Conservation (phyloP, 2,329 filamentous ascomycete species). For the Ceratocystis harringtonii region DNA sequence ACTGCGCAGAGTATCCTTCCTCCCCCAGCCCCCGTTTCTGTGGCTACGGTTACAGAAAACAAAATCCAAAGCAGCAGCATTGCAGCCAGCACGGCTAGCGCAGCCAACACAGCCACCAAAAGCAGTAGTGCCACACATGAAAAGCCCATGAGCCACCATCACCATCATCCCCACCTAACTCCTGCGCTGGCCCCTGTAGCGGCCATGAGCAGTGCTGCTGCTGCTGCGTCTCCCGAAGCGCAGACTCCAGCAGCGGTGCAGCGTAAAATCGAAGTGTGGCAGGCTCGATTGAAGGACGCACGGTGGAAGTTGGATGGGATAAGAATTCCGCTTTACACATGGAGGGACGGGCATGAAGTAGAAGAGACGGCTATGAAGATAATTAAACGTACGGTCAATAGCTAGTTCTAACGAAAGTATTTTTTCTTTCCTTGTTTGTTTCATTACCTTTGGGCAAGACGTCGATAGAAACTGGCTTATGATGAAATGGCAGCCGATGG, state of each 20-base stretch:
- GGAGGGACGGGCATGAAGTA: constrained; percentile 59
- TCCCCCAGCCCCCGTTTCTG: constrained; percentile 4
- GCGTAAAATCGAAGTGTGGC: constrained; percentile 14
- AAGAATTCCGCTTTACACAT: constrained; percentile 55
- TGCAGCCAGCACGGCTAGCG: too few relatives aligned
- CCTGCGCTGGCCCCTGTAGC: constrained; percentile 62
- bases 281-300: constrained; percentile 6
- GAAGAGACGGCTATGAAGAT: constrained; percentile 44
- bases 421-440: too few relatives aligned
- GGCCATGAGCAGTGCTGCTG: constrained; percentile 47
- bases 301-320: constrained; percentile 38
- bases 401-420: not conserved
- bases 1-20: constrained; percentile 18
- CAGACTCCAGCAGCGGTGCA: constrained; percentile 8
- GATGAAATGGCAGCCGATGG: too few relatives aligned
- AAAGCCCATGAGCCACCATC: not conserved
- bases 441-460: too few relatives aligned
- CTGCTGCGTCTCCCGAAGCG: constrained; percentile 38
- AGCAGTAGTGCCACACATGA: too few relatives aligned
- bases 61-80: not conserved
- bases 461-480: too few relatives aligned
- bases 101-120: not conserved
- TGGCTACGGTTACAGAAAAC: not conserved
- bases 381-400: constrained; percentile 1
- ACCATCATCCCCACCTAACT: constrained; percentile 27